These are phyloP conservation scores for Silene conica DNA, from an alignment of 148 eudicot species.

Conservation along the genomic window DNA sequence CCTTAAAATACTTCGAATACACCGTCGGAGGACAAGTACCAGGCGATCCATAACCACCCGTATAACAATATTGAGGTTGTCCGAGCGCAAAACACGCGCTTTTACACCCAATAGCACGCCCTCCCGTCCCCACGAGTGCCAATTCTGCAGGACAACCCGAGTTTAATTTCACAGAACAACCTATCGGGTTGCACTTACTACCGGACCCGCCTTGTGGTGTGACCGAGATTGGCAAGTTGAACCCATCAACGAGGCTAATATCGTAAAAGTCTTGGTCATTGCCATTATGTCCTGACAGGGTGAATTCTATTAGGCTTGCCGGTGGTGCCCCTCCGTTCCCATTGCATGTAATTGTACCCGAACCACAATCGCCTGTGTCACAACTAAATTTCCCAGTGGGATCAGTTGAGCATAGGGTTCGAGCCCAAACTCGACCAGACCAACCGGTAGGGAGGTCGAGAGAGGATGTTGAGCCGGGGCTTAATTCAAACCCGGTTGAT, in stretches of 20 bases:
- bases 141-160: constrained; percentile 12
- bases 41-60: constrained; percentile 31
- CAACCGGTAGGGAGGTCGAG: constrained; percentile 35
- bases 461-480: constrained; percentile 19
- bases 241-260: constrained; percentile 27
- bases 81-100: constrained; percentile 49
- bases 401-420: constrained; percentile 29
- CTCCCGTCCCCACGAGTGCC: constrained; percentile 13
- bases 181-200: constrained; percentile 13
- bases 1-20: constrained; percentile 46
- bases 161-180: constrained; percentile 20
- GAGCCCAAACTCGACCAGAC: constrained; percentile 64
- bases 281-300: constrained; percentile 20
- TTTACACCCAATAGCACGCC: constrained; percentile 35
- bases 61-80: constrained; percentile 56
- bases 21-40: constrained; percentile 36
- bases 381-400: constrained; percentile 21
- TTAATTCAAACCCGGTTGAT: constrained; percentile 40
- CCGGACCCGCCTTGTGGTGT: constrained; percentile 19
- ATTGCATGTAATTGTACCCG: constrained; percentile 33
- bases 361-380: constrained; percentile 45
- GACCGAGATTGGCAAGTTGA: constrained; percentile 39
- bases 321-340: constrained; percentile 45
- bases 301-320: constrained; percentile 38
- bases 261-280: constrained; percentile 39